Evolutionary conservation across 78 protist genomes (phyloP).

Genomic region (Dictyostelium citrinum): DNA sequence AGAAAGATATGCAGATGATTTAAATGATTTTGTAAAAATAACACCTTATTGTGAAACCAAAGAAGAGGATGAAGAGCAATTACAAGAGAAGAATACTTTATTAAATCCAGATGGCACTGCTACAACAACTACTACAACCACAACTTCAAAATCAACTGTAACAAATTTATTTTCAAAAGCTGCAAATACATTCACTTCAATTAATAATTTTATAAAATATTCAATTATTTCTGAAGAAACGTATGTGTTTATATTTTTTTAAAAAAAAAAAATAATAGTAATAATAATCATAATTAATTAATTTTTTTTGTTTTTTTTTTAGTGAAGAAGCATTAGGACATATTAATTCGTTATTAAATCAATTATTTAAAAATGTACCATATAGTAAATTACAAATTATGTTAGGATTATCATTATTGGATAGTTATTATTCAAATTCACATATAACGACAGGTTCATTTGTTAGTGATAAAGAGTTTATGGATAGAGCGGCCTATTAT

Average conservation of each 20-base stretch:
- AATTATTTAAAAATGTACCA: conserved; percentile 47
- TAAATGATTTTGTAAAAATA: neutral
- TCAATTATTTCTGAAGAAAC: conserved; percentile 68
- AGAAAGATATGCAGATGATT: neutral
- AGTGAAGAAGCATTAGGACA: conserved; percentile 74
- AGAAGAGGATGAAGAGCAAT: neutral
- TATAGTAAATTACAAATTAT: conserved; percentile 61
- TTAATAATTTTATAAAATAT: conserved; percentile 29
- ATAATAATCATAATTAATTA: too few relatives aligned
- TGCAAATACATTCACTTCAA: neutral
- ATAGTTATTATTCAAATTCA: conserved; percentile 59
- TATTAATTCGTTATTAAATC: conserved; percentile 29
- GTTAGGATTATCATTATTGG: conserved; percentile 62
- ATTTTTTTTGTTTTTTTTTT: too few relatives aligned
- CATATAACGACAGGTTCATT: conserved; percentile 17
- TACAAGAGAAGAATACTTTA: neutral
- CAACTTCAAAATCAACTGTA: neutral
- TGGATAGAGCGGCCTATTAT: neutral
- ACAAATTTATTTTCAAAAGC: conserved; percentile 21
- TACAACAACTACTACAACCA: conserved; percentile 24
- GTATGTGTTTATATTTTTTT: neutral
- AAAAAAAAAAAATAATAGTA: too few relatives aligned
- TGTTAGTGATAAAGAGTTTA: conserved; percentile 17
- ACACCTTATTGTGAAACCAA: neutral
- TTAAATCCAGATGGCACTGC: neutral